Percentiles rank a stretch among this genome's conserved stretches.
Evolutionary conservation across 78 protist genomes (phyloP).

Genomic region (Mantamonas sphyraenae): DNA sequence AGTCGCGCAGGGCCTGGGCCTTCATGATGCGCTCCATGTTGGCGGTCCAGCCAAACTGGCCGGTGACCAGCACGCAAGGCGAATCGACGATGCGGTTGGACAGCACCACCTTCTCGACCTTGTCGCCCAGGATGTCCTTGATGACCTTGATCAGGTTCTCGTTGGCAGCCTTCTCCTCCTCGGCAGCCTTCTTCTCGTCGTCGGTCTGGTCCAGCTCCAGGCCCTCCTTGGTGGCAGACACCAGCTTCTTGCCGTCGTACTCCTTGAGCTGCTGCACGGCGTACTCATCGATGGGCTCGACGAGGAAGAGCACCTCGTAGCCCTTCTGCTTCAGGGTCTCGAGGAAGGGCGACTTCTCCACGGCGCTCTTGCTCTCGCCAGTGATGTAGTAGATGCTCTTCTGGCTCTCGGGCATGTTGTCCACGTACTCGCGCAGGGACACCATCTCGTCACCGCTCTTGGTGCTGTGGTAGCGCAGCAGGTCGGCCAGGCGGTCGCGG

Average conservation of each 20-base stretch:
- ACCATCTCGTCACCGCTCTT: slow-evolving; percentile 86
- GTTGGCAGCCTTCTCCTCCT: slow-evolving; percentile 78
- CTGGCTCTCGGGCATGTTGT: slow-evolving; percentile 97
- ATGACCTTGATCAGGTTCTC: slow-evolving; percentile 89
- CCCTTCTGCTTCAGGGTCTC: slow-evolving; percentile 71
- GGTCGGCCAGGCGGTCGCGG: slow-evolving; percentile 92
- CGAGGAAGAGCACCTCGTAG: slow-evolving; percentile 95
- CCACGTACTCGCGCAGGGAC: slow-evolving; percentile 96
- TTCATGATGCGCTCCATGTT: slow-evolving; percentile 99
- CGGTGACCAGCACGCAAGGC: slow-evolving; percentile 94
- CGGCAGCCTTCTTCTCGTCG: slow-evolving; percentile 87
- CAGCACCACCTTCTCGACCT: slow-evolving; percentile 95
- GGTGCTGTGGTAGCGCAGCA: slow-evolving; percentile 93
- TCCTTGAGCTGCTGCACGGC: slow-evolving; percentile 96
- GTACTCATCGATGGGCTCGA: slow-evolving; percentile 99
- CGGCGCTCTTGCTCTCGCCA: slow-evolving; percentile 84
- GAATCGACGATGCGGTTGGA: slow-evolving; percentile 84
- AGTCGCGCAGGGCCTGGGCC: slow-evolving; percentile 98
- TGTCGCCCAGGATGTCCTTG: slow-evolving; percentile 98
- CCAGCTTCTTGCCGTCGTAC: slow-evolving; percentile 96
- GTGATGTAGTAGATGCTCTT: slow-evolving; percentile 98
- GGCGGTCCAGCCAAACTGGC: slow-evolving; percentile 98
- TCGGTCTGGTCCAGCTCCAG: slow-evolving; percentile 87
- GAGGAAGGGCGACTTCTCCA: slow-evolving; percentile 89
- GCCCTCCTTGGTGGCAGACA: slow-evolving; percentile 98